Evolutionary conservation across 352 stramenopile genomes (phyloP), one percentile per base, ranked within the genome.

Genomic region (Phytophthora sp.): DNA sequence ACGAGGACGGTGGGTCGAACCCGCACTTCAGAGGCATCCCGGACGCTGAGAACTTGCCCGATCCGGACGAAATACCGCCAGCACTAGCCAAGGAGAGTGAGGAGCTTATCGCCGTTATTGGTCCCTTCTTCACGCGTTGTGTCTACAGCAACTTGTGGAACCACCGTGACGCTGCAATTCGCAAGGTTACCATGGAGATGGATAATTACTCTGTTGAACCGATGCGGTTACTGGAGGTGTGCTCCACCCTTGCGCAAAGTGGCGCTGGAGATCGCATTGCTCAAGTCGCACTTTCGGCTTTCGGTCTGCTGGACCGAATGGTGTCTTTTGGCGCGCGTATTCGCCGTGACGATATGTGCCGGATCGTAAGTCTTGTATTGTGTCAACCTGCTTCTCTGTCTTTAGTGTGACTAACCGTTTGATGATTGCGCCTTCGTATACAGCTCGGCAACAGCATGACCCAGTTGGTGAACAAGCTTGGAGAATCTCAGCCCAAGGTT

Each of bases 61-160:
- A 94, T 50, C 85, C 87, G 2, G 87, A 95, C 45, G 75, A 90
- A 35, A 73, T 95, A 15, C 80, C 85, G 4, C 21, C 66, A 24
- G 84, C 82, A 11, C 63, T 94, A 29, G 76, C 78, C 18, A 95
- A 92, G 46, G 82, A 94, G 45, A 94, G 81, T 57, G 82, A 90
- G 18, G 75, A 90, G 12, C 76, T 96, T 29, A 91, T 96, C 18
- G 49, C 63, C 8, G 73, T 96, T 0, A 88, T 96, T 57, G 88
- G 88, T 0, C 45, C 78, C 1, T 96, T 92, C 56, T 80, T 96
- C 47, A 90, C 84, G 7, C 79, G 80, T 18, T 96, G 88, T 41
- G 80, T 94, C 20, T 96, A 94, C 70, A 94, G 86, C 60, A 96
- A 96, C 36, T 52, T 93, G 55, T 96, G 88, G 88, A 94, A 91